Base-by-base conservation (phyloP, 345 rosid genomes). In the Gossypium raimondii region DNA sequence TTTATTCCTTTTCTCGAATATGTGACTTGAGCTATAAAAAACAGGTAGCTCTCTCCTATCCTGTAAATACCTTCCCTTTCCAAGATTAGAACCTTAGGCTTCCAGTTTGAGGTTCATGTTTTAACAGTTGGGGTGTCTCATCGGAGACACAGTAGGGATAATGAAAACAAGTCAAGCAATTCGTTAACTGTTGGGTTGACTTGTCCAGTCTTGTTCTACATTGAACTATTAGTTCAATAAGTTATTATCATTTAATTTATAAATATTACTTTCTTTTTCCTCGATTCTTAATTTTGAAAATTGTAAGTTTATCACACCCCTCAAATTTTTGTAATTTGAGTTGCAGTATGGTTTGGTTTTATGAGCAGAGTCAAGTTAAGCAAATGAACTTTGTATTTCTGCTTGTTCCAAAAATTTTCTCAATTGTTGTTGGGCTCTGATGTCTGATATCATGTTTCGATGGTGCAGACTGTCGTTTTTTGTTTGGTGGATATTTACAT, bases 401-500 rank as follows among this genome's bases (percentile, higher is more conserved):
- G 14, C 67, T 16, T 62, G 67, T 62, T 62, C 13, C 2, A 55
- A 34, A 8, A 8, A 13, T 12, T 4, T 14, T 16, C 13, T 1
- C 41, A 34, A 17, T 69, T 2, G 27, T 13, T 4, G 34, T 2
- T n/a, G 14, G 20, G 63, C 22, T 38, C n/a, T 10, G 25, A 57
- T n/a, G 53, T 60, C 44, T 71, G 11, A 8, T 44, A 45, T 4
- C 51, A 1, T 72, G 73, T 68, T 58, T 71, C 52, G 38, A 29
- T 44, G 81, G 55, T 78, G 75, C 97, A 95, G 99, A 90, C 98
- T 1, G 99, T 95, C 62, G 99, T 95, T 73, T 95, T 95, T 88
- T 95, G 99, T 80, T 83, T 95, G 77, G 99, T 95, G 87, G 99
- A 95, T 79, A 91, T 93, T 58, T 95, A 95, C 57, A 95, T 95